Evolutionary conservation across 1,284 basidiomycete species (phyloP).

Genomic region (Mrakiaceae sp.): DNA sequence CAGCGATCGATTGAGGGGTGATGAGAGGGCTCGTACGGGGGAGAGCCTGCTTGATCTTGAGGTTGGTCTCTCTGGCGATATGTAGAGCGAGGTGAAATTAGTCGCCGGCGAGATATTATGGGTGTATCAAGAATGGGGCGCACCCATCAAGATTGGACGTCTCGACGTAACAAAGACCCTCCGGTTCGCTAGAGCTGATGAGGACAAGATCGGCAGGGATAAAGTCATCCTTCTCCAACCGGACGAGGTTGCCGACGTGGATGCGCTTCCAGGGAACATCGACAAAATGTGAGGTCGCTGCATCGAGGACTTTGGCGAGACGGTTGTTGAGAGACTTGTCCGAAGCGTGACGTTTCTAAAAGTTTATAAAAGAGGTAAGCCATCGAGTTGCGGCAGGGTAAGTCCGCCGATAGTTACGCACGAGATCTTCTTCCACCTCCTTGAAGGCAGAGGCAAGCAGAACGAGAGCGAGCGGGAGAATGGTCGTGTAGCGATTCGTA

Average conservation of each 20-base stretch:
- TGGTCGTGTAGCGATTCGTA: constrained; percentile 90
- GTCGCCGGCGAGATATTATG: constrained; percentile 4
- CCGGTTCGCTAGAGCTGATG: constrained; percentile 83
- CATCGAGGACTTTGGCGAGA: constrained; percentile 58
- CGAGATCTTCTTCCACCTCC: constrained; percentile 86
- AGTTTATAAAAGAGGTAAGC: neutral
- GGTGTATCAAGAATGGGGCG: constrained; percentile 24
- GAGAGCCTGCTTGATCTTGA: constrained; percentile 96
- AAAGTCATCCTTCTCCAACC: constrained; percentile 83
- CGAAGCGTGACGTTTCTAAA: constrained; percentile 79
- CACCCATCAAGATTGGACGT: constrained; percentile 95
- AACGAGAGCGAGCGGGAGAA: constrained; percentile 79
- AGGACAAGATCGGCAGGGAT: constrained; percentile 92
- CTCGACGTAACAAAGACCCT: constrained; percentile 94
- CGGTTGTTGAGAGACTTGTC: constrained; percentile 87
- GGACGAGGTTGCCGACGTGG: constrained; percentile 80
- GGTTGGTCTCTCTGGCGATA: constrained; percentile 74
- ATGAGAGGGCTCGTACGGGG: constrained; percentile 68
- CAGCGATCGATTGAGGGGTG: constrained; percentile 59
- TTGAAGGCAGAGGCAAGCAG: constrained; percentile 93
- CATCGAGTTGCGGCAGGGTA: neutral
- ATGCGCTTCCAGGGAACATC: constrained; percentile 80
- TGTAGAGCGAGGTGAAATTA: too few relatives aligned
- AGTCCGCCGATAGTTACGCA: constrained; percentile 20
- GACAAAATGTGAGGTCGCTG: constrained; percentile 51